Base-by-base conservation (phyloP, 169 alveolate genomes). In the Nephromyces sp. region DNA sequence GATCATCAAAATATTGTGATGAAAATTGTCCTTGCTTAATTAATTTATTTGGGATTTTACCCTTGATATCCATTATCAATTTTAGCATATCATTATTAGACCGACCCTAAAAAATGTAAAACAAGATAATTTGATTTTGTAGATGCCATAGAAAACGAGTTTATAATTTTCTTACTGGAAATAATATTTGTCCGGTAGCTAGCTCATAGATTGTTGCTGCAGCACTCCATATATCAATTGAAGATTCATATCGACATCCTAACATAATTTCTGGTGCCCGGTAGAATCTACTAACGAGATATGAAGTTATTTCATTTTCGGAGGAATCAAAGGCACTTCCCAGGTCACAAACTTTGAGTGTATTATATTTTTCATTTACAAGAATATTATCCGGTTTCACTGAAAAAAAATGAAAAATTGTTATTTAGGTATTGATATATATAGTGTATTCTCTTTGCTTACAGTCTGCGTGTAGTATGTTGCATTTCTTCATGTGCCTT, bases 231-330 rank as follows among this genome's bases (percentile, higher is more conserved):
- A 95, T 88, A 75, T 97, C 99, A 53, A 97, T 89, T 32, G 87
- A 83, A 65, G 83, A 77, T 72, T 92, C 97, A 78, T 90, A 93
- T 31, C 87, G 76, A 61, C 73, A 81, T 0, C 99, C 99, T 27
- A 95, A 80, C 52, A 95, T 91, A 57, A 97, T 93, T 84, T 97
- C 99, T 4, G 99, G 99, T 0, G 99, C 98, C 68, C 99, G 90
- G 84, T 97, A 97, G 81, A 85, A 96, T 32, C 99, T 68, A 78
- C 97, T 89, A 52, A 91, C 98, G 43, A 97, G 84, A 78, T 95
- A 91, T 52, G 97, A 93, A 6, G 96, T 91, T 53, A 94, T 83
- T 25, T 87, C 88, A 57, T 86, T 22, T 79, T 95, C 98, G 21
- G 89, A 86, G 43, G 85, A 83, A 66, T 87, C 88, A 63, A 92